Evolutionary conservation across 2,329 filamentous ascomycete genomes (phyloP).

Genomic region (Metarhizium brunneum): DNA sequence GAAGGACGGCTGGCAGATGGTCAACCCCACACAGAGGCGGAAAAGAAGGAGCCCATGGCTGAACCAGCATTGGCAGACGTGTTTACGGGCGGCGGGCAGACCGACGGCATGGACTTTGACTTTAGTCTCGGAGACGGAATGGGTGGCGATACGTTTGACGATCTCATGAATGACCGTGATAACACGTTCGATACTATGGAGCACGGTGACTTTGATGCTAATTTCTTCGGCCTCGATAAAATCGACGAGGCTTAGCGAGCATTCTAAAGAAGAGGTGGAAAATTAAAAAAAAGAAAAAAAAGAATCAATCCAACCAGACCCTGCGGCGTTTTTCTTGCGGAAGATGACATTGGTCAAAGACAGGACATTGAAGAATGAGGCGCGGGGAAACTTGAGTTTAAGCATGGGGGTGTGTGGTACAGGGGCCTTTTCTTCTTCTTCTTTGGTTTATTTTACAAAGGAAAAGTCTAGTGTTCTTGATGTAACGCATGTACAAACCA

Average conservation of each 20-base stretch:
- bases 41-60: slow-evolving; percentile 18
- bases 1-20: slow-evolving; percentile 5
- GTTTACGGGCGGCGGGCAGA: slow-evolving; percentile 34
- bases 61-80: slow-evolving; percentile 32
- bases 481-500: background rate
- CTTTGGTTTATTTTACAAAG: background rate
- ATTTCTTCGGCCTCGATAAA: slow-evolving; percentile 33
- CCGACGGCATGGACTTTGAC: slow-evolving; percentile 27
- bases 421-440: too few species aligned
- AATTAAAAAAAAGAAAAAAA: background rate
- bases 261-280: background rate
- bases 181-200: slow-evolving; percentile 31
- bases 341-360: too few species aligned
- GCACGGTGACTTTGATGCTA: slow-evolving; percentile 37
- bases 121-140: slow-evolving; percentile 20
- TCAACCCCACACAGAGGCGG: slow-evolving; percentile 9
- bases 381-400: background rate
- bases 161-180: slow-evolving; percentile 36
- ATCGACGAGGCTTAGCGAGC: slow-evolving; percentile 12
- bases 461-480: background rate
- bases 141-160: slow-evolving; percentile 36
- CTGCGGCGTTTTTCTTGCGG: too few species aligned
- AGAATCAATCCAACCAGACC: too few species aligned
- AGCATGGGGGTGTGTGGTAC: background rate
- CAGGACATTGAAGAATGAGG: background rate